Base-by-base conservation (phyloP, 2,329 filamentous ascomycete genomes). In the Penicillium sp. region DNA sequence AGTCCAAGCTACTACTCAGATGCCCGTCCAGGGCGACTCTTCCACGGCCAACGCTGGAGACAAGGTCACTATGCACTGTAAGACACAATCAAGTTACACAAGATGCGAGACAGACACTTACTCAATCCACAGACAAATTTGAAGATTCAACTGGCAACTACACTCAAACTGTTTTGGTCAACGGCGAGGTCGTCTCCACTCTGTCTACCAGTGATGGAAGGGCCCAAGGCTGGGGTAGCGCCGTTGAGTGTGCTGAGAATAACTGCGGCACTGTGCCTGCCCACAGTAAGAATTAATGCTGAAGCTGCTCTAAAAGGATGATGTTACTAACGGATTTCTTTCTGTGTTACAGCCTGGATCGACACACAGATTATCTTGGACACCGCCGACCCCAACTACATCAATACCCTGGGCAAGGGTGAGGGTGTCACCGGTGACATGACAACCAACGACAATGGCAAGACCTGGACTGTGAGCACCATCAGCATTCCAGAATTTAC, bases 121-220 rank as follows among this genome's bases (percentile, higher is more conserved):
- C 2, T 6, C 22, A 3, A 0, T 22, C 1, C 13, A 2, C 48
- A 71, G 69, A 80, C 66, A 77, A 78, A 52, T 79, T 72, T 64
- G 74, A 79, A 51, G 76, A 78, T 52, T 52, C 65, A 19, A 78
- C 70, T 6, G 72, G 72, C 8, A 78, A 79, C 64, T 80, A 80
- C 66, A 79, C 77, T 4, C 78, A 80, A 65, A 69, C 67, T 22
- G 76, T 80, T 37, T 68, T 65, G 0, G 61, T 80, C 26, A 78
- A 80, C 59, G 76, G 73, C 49, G 65, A 67, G 25, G 62, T 70
- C 19, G 73, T 82, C 33, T 79, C 78, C 0, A 80, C 75, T 0
- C 74, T 83, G 2, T 82, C 80, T 1, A 83, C 81, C 52, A 78
- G 72, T 55, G 76, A 77, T 60, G 79, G 75, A 26, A 66, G 78